Conservation (phyloP, 2,329 filamentous ascomycete genomes). For the Apiospora malaysiana region DNA sequence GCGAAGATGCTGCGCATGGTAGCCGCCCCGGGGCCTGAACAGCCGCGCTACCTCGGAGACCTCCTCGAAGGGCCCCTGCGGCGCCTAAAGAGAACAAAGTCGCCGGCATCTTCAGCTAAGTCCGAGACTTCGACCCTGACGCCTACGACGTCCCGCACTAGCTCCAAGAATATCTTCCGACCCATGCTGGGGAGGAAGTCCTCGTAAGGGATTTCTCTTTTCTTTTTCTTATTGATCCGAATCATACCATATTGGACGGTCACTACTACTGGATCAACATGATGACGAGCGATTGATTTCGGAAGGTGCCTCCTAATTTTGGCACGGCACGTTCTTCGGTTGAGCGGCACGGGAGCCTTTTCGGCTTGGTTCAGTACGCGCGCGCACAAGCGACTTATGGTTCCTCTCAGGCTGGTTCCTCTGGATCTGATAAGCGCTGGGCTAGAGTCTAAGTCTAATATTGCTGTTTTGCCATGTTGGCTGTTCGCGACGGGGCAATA, state of each 20-base stretch:
- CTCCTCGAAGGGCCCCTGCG: not conserved
- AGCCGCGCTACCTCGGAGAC: not conserved
- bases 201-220: not conserved
- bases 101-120: not conserved
- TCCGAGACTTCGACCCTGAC: not conserved
- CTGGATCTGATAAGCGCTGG: not conserved
- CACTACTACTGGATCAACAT: not conserved
- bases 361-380: not conserved
- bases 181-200: not conserved
- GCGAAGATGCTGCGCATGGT: conserved; percentile 12
- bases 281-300: not conserved
- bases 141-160: not conserved
- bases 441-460: not conserved
- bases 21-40: not conserved
- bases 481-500: not conserved
- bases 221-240: not conserved
- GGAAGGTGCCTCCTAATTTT: not conserved
- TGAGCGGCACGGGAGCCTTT: not conserved
- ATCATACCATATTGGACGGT: not conserved
- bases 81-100: not conserved
- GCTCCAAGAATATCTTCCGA: not conserved
- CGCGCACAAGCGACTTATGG: not conserved
- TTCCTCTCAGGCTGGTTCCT: not conserved
- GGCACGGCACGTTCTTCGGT: not conserved
- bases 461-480: not conserved